Conservation (phyloP, 106 monocot species). For the Platanthera zijinensis region DNA sequence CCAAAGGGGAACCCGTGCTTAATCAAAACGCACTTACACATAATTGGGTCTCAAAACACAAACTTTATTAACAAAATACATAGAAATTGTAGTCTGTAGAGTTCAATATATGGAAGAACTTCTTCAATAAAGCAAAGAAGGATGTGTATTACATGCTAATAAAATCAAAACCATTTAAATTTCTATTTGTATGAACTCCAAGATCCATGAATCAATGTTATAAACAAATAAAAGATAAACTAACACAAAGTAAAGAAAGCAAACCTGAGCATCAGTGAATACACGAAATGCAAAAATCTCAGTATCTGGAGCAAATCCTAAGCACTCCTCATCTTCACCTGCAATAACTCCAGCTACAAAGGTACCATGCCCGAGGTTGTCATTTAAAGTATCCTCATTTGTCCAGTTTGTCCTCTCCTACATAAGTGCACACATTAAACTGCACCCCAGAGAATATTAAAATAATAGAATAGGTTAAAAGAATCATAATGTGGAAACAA, state of each 20-base stretch:
- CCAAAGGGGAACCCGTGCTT: too few species aligned
- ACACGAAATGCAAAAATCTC: constrained; percentile 99
- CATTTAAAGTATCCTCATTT: constrained; percentile 96
- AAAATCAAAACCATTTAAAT: not conserved
- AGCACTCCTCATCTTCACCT: constrained; percentile 88
- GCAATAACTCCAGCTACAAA: constrained; percentile 99
- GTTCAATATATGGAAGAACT: too few species aligned
- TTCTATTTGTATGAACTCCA: not conserved
- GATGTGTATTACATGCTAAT: too few species aligned
- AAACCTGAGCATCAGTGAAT: constrained; percentile 99
- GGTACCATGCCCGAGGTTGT: constrained; percentile 98
- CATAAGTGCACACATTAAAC: constrained; percentile 1
- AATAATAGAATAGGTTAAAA: not conserved
- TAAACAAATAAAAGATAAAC: not conserved
- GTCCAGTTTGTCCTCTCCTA: constrained; percentile 99
- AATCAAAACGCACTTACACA: too few species aligned
- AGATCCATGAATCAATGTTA: not conserved
- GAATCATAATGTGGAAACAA: constrained; percentile 1
- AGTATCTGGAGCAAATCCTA: constrained; percentile 96
- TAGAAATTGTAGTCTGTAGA: too few species aligned
- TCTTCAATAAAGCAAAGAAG: too few species aligned
- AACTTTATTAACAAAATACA: too few species aligned
- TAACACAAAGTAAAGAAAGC: constrained; percentile 21
- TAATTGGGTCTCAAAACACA: too few species aligned
- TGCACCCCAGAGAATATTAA: not conserved